Conservation (phyloP, 169 alveolate genomes). For the Plasmodium inui region DNA sequence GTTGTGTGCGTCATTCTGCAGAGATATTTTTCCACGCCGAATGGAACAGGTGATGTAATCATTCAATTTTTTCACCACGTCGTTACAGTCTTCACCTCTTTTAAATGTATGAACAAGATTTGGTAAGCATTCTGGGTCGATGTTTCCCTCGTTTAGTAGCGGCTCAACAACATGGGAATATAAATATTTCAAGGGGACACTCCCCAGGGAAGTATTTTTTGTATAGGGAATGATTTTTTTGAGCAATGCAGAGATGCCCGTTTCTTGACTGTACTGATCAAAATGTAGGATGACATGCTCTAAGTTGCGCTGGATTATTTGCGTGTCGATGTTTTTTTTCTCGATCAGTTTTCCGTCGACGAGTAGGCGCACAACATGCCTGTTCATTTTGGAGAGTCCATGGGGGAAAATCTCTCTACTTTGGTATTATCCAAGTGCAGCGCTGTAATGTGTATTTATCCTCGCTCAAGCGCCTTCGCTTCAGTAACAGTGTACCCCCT, state of each 20-base stretch:
- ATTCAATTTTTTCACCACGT: constrained; percentile 15
- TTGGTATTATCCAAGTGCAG: not conserved
- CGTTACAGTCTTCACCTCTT: constrained; percentile 11
- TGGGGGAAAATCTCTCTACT: not conserved
- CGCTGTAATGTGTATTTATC: not conserved
- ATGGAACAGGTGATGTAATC: not conserved
- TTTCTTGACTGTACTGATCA: not conserved
- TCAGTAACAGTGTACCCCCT: not conserved
- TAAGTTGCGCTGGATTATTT: constrained; percentile 8
- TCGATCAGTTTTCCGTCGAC: constrained; percentile 22
- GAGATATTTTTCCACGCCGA: not conserved
- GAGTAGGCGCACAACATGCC: not conserved
- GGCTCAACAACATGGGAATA: constrained; percentile 26
- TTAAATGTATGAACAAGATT: constrained; percentile 55
- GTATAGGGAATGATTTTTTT: constrained; percentile 36
- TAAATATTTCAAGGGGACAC: not conserved
- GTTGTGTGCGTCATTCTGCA: constrained; percentile 23
- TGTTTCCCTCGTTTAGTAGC: constrained; percentile 6
- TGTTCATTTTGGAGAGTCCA: constrained; percentile 19
- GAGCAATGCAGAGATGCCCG: not conserved
- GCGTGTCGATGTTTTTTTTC: constrained; percentile 25
- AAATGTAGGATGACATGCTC: constrained; percentile 32
- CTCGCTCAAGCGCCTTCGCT: not conserved
- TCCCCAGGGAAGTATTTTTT: not conserved
- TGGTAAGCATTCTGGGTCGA: constrained; percentile 2